These are phyloP conservation scores for Kickxella alabastrina DNA, from an alignment of 192 early-diverging fungal species.

Conservation along the genomic window DNA sequence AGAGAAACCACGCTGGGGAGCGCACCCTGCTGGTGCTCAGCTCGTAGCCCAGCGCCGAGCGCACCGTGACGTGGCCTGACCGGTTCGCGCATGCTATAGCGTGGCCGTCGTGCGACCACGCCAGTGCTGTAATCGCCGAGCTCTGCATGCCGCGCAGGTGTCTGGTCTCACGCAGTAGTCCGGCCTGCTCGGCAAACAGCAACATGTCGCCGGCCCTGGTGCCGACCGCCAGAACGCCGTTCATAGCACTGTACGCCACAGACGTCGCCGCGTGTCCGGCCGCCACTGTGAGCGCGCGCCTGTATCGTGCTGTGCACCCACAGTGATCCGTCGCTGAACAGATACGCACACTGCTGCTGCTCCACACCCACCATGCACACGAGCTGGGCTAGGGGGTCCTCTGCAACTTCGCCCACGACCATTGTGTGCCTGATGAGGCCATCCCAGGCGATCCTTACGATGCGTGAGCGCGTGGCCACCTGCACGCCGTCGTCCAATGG, in stretches of 20 bases:
- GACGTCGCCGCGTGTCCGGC: slow-evolving; percentile 7
- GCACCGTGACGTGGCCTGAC: slow-evolving; percentile 37
- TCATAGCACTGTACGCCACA: slow-evolving; percentile 17
- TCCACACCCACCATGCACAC: slow-evolving; percentile 1
- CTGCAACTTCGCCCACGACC: slow-evolving; percentile 13
- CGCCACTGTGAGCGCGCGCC: no score
- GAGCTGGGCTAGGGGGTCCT: slow-evolving; percentile 17
- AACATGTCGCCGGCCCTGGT: slow-evolving; percentile 21
- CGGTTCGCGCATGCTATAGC: slow-evolving; percentile 37
- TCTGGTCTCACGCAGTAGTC: no score
- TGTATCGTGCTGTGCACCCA: no score
- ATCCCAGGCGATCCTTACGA: slow-evolving; percentile 29
- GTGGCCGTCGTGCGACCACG: slow-evolving; percentile 34
- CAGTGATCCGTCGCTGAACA: slow-evolving; percentile 28
- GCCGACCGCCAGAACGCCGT: slow-evolving; percentile 27
- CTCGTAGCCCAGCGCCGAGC: slow-evolving; percentile 31
- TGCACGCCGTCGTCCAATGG: no score
- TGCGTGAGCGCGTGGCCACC: slow-evolving; percentile 20
- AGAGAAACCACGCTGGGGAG: slow-evolving; percentile 10
- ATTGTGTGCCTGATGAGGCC: slow-evolving; percentile 14
- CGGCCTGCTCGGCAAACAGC: slow-evolving; percentile 14
- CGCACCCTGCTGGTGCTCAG: slow-evolving; percentile 24
- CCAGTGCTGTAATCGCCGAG: slow-evolving; percentile 15
- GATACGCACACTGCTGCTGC: slow-evolving; percentile 6
- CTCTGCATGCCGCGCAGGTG: slow-evolving; percentile 3